Conservation (phyloP, 345 rosid species). For the Excoecaria agallocha region DNA sequence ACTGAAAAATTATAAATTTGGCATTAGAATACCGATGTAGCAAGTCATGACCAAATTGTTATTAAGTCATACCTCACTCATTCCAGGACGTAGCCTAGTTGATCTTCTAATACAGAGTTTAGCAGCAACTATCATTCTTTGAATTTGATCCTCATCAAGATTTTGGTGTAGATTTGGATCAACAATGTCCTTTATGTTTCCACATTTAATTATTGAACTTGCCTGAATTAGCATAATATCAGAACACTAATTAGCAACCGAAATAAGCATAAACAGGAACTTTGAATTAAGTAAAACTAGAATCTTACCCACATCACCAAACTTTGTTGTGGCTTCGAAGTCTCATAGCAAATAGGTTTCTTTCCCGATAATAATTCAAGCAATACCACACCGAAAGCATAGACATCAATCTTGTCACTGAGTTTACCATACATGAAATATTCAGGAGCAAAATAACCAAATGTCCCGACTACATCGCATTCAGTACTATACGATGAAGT, state of each 20-base stretch:
- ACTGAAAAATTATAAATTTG: too few relatives aligned
- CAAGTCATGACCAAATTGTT: too few relatives aligned
- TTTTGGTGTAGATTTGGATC: conserved; percentile 58
- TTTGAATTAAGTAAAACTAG: background rate
- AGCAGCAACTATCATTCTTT: conserved; percentile 74
- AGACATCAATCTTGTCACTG: conserved; percentile 86
- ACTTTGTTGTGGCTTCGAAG: conserved; percentile 66
- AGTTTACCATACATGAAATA: conserved; percentile 95
- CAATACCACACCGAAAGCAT: conserved; percentile 86
- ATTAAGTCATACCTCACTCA: conserved; percentile 50
- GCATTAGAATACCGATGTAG: too few relatives aligned
- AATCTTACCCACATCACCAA: conserved; percentile 91
- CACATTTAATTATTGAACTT: conserved; percentile 58
- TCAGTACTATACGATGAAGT: conserved; percentile 52
- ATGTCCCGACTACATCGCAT: conserved; percentile 79
- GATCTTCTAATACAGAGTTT: conserved; percentile 62
- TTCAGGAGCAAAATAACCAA: conserved; percentile 97
- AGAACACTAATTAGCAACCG: background rate
- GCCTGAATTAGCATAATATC: conserved; percentile 53
- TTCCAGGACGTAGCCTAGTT: conserved; percentile 75
- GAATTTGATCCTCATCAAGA: conserved; percentile 59
- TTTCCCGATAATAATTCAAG: conserved; percentile 88
- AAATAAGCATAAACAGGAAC: background rate
- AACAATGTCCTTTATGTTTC: conserved; percentile 49
- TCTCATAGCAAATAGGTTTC: conserved; percentile 57